Conservation (phyloP, 352 stramenopile genomes). For the Salisapilia sapeloensis region DNA sequence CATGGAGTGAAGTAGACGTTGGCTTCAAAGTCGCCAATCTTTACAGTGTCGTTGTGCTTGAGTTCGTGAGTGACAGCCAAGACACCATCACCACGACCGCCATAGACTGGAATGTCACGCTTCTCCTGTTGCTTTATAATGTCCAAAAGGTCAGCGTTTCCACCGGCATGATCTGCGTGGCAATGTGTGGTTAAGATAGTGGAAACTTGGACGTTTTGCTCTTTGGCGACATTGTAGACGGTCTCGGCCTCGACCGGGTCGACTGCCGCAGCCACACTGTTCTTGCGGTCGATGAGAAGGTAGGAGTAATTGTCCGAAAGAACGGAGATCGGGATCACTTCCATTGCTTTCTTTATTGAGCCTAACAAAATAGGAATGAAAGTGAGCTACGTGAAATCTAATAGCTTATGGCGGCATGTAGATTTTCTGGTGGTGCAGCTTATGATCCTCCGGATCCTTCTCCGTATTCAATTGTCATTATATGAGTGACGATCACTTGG, state of each 20-base stretch:
- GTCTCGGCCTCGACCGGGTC: slow-evolving; percentile 79
- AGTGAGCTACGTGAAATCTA: background rate
- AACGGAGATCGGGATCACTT: slow-evolving; percentile 67
- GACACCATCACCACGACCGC: slow-evolving; percentile 47
- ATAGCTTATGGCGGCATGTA: no score
- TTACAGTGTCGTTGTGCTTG: slow-evolving; percentile 35
- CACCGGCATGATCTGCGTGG: slow-evolving; percentile 83
- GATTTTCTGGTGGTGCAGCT: no score
- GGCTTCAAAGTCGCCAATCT: slow-evolving; percentile 37
- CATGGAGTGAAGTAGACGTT: slow-evolving; percentile 77
- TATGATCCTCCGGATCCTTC: no score
- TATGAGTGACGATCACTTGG: no score
- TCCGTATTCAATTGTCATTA: no score
- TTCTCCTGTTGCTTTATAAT: slow-evolving; percentile 16
- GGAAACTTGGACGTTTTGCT: slow-evolving; percentile 46
- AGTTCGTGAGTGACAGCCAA: slow-evolving; percentile 38
- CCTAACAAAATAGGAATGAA: background rate
- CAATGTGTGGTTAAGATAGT: slow-evolving; percentile 85
- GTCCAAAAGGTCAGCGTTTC: slow-evolving; percentile 55
- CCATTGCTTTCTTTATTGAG: slow-evolving; percentile 25
- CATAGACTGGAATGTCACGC: slow-evolving; percentile 44
- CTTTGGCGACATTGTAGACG: slow-evolving; percentile 43
- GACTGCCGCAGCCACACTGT: slow-evolving; percentile 56
- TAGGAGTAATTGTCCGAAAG: slow-evolving; percentile 88
- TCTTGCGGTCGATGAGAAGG: slow-evolving; percentile 46